phyloP scores from a whole-genome alignment of 768 basidiomycete species.

The Phlegmacium glaucopus region DNA sequence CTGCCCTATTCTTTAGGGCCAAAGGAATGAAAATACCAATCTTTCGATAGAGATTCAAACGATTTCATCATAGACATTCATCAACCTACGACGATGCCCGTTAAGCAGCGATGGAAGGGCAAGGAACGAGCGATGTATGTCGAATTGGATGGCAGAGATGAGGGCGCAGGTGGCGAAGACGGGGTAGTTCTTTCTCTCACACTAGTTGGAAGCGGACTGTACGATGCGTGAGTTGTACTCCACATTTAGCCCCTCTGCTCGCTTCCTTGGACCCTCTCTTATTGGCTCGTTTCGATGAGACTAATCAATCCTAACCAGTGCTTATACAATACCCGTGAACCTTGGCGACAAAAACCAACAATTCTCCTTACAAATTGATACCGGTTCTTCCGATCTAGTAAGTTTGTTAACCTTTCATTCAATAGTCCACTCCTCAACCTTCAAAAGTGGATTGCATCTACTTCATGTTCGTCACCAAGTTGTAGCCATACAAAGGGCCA shows the following conservation, averaged over 20 bases:
- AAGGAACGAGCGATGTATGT: slow-evolving; percentile 11
- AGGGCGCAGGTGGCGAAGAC: slow-evolving; percentile 43
- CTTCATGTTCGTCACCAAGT: slow-evolving; percentile 51
- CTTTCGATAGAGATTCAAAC: no score
- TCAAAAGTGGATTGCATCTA: slow-evolving; percentile 75
- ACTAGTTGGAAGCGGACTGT: slow-evolving; percentile 48
- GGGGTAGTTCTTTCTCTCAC: slow-evolving; percentile 62
- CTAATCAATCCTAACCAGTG: slow-evolving; percentile 32
- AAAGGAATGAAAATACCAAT: no score
- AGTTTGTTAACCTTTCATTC: slow-evolving; percentile 18
- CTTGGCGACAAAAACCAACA: slow-evolving; percentile 49
- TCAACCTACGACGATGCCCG: no score
- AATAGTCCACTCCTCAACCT: not conserved
- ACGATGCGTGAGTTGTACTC: slow-evolving; percentile 52
- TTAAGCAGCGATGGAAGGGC: slow-evolving; percentile 13
- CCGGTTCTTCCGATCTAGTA: slow-evolving; percentile 80
- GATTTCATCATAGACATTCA: no score
- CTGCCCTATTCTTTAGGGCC: no score
- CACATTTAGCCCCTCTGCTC: not conserved
- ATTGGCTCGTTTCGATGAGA: slow-evolving; percentile 1
- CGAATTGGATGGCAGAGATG: slow-evolving; percentile 12
- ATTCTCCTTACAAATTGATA: slow-evolving; percentile 71
- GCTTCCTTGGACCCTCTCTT: not conserved
- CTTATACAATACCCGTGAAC: slow-evolving; percentile 59
- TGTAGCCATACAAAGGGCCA: slow-evolving; percentile 48